phyloP scores from a whole-genome alignment of 75 land plant species.

The Pinus tabuliformis region DNA sequence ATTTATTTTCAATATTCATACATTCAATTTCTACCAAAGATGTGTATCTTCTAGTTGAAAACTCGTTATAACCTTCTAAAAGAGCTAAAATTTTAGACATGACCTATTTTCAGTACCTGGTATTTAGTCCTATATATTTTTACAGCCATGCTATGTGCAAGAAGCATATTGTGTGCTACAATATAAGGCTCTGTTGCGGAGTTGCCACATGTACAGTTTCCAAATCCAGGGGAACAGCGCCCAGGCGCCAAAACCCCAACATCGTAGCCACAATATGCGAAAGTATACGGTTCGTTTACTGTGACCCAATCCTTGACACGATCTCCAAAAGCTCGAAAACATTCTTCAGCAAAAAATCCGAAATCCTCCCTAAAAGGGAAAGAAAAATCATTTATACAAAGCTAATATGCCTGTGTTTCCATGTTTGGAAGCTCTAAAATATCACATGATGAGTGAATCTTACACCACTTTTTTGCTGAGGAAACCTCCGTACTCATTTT shows the following conservation, averaged over 20 bases:
- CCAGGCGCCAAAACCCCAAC: slow-evolving; percentile 23
- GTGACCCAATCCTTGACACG: slow-evolving; percentile 37
- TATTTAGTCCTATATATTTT: slow-evolving; percentile 20
- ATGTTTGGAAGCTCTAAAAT: too few relatives aligned
- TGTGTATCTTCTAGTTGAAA: too few relatives aligned
- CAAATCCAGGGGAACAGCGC: slow-evolving; percentile 18
- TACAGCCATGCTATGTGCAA: slow-evolving; percentile 33
- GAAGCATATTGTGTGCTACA: slow-evolving; percentile 30
- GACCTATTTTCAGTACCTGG: neutral
- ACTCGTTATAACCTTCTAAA: too few relatives aligned
- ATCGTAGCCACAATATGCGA: slow-evolving; percentile 10
- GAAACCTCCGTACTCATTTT: too few relatives aligned
- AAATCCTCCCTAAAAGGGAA: slow-evolving; percentile 12
- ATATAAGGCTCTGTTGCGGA: slow-evolving; percentile 42
- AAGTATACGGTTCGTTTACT: slow-evolving; percentile 20
- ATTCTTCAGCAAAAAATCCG: slow-evolving; percentile 13
- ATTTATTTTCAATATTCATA: neutral
- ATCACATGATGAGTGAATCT: too few relatives aligned
- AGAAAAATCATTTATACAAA: too few relatives aligned
- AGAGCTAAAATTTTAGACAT: too few relatives aligned
- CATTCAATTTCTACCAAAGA: too few relatives aligned
- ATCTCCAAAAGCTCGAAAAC: slow-evolving; percentile 23
- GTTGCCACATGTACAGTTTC: slow-evolving; percentile 25
- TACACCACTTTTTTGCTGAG: too few relatives aligned
- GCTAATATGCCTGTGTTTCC: too few relatives aligned